A percentile compares a stretch with the other conserved stretches of the same genome.
These are phyloP conservation scores for Mentha longifolia DNA, from an alignment of 257 asterid species.

Conservation along the genomic window DNA sequence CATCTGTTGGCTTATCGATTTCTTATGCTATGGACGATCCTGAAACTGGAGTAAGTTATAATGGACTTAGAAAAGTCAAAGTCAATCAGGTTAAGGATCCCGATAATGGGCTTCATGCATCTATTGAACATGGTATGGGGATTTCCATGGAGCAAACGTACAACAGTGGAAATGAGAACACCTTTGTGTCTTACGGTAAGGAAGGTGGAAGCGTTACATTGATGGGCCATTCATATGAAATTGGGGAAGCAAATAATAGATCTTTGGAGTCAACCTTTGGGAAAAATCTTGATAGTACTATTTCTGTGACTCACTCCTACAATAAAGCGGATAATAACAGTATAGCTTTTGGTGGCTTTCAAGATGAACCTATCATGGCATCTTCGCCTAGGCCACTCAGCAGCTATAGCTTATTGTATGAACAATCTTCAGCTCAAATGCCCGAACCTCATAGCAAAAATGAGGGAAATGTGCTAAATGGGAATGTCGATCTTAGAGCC, in stretches of 20 bases:
- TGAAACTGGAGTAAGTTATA: conserved; percentile 54
- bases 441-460: conserved; percentile 51
- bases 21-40: conserved; percentile 70
- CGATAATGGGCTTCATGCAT: conserved; percentile 46
- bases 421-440: conserved; percentile 63
- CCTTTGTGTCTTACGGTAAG: conserved; percentile 53
- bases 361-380: conserved; percentile 65
- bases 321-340: conserved; percentile 53
- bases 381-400: conserved; percentile 61
- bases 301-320: conserved; percentile 48
- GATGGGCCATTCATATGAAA: conserved; percentile 53
- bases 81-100: conserved; percentile 76
- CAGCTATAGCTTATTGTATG: conserved; percentile 62
- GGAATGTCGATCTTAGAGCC: conserved; percentile 38
- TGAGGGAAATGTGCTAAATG: conserved; percentile 47
- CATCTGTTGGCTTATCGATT: conserved; percentile 74
- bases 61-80: conserved; percentile 69
- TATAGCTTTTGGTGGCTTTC: conserved; percentile 66
- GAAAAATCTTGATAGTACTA: conserved; percentile 50
- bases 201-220: conserved; percentile 55
- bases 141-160: conserved; percentile 60
- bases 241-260: conserved; percentile 53
- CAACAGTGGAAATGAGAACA: conserved; percentile 50
- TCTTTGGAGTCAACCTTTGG: conserved; percentile 45
- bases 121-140: conserved; percentile 49